A percentile compares a stretch with the other conserved stretches of the same genome.
These are phyloP conservation scores for Sporothrix protearum DNA, from an alignment of 2,329 filamentous ascomycete species.

Conservation along the genomic window DNA sequence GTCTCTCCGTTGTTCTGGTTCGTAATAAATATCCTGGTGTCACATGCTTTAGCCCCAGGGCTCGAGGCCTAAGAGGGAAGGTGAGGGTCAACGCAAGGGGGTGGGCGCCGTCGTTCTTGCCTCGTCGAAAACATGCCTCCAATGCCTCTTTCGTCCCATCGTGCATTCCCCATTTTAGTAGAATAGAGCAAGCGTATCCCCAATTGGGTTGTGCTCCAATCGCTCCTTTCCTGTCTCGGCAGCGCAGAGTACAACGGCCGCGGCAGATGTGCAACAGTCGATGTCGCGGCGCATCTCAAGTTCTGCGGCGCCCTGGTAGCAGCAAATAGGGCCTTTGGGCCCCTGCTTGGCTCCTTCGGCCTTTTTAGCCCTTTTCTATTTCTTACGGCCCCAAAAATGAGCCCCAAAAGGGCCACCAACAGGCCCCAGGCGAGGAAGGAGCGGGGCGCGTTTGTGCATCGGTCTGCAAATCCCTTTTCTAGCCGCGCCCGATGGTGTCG, in stretches of 20 bases:
- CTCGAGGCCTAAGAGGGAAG: slow-evolving; percentile 17
- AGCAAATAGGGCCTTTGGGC: neutral
- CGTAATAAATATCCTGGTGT: neutral
- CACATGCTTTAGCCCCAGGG: slow-evolving; percentile 12
- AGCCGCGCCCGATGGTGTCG: slow-evolving; percentile 2
- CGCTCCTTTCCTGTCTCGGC: neutral
- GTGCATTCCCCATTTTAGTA: slow-evolving; percentile 7
- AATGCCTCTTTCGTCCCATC: neutral
- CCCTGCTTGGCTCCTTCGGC: neutral
- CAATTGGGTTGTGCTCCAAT: neutral
- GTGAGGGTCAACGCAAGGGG: slow-evolving; percentile 1
- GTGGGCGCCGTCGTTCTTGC: neutral
- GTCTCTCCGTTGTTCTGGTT: neutral
- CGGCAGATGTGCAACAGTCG: slow-evolving; percentile 9
- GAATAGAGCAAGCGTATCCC: neutral
- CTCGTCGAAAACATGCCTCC: neutral
- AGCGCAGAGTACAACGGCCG: neutral
- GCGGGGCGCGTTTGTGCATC: slow-evolving; percentile 8
- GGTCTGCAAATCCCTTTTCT: slow-evolving; percentile 16
- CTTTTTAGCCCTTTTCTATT: neutral
- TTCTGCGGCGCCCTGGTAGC: neutral
- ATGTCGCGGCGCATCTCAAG: slow-evolving; percentile 8
- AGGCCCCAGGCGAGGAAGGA: neutral
- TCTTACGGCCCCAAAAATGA: neutral
- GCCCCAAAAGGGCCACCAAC: neutral